phyloP scores from a whole-genome alignment of 257 asterid genomes.

The Penstemon davidsonii region DNA sequence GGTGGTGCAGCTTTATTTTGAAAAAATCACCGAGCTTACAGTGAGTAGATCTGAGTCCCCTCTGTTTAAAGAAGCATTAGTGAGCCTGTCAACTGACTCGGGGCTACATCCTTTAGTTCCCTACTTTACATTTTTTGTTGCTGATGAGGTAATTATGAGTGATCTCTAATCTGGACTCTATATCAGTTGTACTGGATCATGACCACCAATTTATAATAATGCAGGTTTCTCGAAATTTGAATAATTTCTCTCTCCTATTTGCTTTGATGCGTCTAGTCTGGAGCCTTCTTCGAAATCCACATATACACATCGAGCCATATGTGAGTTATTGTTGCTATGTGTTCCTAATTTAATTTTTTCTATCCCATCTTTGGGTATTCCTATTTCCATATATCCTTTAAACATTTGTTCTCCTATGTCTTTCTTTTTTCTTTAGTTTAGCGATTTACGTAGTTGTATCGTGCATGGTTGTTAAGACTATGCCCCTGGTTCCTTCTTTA shows the following conservation, averaged over 20 bases:
- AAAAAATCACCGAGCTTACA: slow-evolving; percentile 87
- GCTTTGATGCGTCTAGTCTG: slow-evolving; percentile 96
- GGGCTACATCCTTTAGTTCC: slow-evolving; percentile 99
- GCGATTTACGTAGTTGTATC: background rate
- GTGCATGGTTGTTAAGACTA: slow-evolving; percentile 4
- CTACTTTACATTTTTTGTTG: slow-evolving; percentile 85
- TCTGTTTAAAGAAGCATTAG: slow-evolving; percentile 76
- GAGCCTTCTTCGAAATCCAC: slow-evolving; percentile 94
- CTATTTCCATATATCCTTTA: background rate
- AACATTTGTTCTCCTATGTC: slow-evolving; percentile 1
- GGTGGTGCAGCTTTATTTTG: slow-evolving; percentile 87
- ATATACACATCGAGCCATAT: slow-evolving; percentile 90
- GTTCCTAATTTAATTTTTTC: slow-evolving; percentile 8
- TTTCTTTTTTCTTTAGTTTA: background rate
- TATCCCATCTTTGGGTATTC: background rate
- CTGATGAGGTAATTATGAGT: slow-evolving; percentile 70
- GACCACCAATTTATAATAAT: slow-evolving; percentile 28
- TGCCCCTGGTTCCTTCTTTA: slow-evolving; percentile 10
- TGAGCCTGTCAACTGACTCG: slow-evolving; percentile 95
- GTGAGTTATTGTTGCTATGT: slow-evolving; percentile 51
- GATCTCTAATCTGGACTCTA: slow-evolving; percentile 15
- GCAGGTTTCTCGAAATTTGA: slow-evolving; percentile 87
- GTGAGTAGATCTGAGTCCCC: slow-evolving; percentile 67
- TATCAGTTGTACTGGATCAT: slow-evolving; percentile 16
- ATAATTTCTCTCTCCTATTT: slow-evolving; percentile 65